These are phyloP conservation scores for Trichosanthes cucumerina DNA, from an alignment of 306 rosid genomes.

Conservation along the genomic window DNA sequence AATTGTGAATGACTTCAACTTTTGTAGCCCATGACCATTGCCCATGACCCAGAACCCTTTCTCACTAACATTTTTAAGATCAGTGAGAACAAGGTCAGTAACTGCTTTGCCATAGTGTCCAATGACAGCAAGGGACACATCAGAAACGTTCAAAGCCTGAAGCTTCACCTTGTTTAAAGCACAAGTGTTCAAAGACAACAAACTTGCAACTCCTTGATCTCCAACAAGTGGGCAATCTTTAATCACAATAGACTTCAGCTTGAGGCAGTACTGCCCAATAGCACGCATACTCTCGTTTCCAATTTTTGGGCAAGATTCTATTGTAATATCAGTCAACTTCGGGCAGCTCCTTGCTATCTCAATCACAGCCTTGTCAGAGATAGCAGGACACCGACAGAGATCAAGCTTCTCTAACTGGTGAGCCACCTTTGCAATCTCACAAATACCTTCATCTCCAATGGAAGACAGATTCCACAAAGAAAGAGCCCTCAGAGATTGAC, in stretches of 20 bases:
- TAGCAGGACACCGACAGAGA: constrained; percentile 47
- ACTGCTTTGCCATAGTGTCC: constrained; percentile 75
- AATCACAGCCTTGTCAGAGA: constrained; percentile 63
- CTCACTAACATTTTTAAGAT: constrained; percentile 57
- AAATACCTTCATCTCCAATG: constrained; percentile 63
- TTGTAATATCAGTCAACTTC: constrained; percentile 47
- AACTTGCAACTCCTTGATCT: constrained; percentile 65
- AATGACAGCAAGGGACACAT: constrained; percentile 79
- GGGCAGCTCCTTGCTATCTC: constrained; percentile 65
- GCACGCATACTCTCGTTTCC: constrained; percentile 74
- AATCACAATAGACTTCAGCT: constrained; percentile 49
- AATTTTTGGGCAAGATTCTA: constrained; percentile 67
- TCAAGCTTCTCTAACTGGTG: constrained; percentile 65
- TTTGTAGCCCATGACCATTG: constrained; percentile 73
- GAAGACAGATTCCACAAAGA: constrained; percentile 56
- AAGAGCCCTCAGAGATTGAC: constrained; percentile 69
- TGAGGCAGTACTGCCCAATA: constrained; percentile 59
- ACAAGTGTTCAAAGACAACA: constrained; percentile 45
- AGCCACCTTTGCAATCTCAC: constrained; percentile 66
- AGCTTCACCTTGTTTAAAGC: constrained; percentile 61
- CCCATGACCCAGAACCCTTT: constrained; percentile 97
- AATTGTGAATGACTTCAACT: constrained; percentile 55
- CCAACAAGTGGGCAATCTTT: constrained; percentile 55
- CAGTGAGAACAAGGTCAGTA: constrained; percentile 48
- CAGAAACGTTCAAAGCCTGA: constrained; percentile 61